These are phyloP conservation scores for Colletotrichum sansevieriae DNA, from an alignment of 2,329 filamentous ascomycete genomes.

Conservation along the genomic window DNA sequence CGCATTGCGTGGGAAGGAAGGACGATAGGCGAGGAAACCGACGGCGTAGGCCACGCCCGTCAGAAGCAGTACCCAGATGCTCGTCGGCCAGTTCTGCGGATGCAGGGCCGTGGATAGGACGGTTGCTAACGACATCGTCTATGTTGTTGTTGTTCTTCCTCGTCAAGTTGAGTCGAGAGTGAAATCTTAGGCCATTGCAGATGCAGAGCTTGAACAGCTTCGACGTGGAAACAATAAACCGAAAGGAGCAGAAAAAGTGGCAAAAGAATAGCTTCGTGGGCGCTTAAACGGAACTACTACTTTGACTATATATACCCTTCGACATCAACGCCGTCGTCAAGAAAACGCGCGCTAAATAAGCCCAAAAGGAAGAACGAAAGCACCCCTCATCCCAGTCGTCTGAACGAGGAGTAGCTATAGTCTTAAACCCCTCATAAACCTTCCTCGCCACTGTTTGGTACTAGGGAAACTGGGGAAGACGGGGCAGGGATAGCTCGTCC, in stretches of 20 bases:
- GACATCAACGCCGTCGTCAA: too few relatives aligned
- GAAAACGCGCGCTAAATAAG: too few relatives aligned
- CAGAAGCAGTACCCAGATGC: conserved; percentile 42
- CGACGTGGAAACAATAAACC: not conserved
- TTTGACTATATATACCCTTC: too few relatives aligned
- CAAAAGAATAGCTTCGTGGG: not conserved
- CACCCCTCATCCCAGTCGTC: too few relatives aligned
- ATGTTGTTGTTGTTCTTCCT: not conserved
- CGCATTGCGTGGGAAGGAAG: conserved; percentile 44
- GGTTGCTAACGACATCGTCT: conserved; percentile 15
- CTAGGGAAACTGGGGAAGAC: not conserved
- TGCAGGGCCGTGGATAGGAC: conserved; percentile 10
- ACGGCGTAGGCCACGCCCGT: conserved; percentile 36
- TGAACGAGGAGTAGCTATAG: too few relatives aligned
- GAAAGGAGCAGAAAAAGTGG: not conserved
- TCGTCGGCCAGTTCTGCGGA: conserved; percentile 43
- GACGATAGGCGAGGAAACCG: conserved; percentile 39
- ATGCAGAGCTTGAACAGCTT: not conserved
- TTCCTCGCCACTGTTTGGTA: too few relatives aligned
- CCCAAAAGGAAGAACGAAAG: too few relatives aligned
- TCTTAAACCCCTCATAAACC: too few relatives aligned
- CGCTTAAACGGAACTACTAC: too few relatives aligned
- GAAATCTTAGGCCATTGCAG: too few relatives aligned
- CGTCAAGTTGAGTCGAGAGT: not conserved
- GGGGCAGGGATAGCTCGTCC: too few relatives aligned